phyloP scores from a whole-genome alignment of 164 flowering plant genomes.

The Tetracentron sinense region DNA sequence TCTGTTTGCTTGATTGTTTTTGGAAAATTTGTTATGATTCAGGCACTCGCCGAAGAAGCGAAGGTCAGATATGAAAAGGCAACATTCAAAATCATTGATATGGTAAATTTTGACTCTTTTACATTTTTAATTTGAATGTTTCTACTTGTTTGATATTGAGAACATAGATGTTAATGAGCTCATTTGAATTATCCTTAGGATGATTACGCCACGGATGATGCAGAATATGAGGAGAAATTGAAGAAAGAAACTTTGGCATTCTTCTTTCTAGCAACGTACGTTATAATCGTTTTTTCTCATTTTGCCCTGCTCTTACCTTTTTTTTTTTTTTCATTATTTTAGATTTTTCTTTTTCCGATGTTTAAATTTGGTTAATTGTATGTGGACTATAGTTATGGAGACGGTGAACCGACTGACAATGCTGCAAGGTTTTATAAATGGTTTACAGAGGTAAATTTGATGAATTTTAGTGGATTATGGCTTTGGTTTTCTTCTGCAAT shows the following conservation, averaged over 20 bases:
- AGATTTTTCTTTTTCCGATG: background rate
- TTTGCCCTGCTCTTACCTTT: background rate
- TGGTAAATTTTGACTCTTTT: conserved; percentile 42
- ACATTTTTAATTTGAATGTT: background rate
- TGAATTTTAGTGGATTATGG: background rate
- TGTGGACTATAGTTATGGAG: conserved; percentile 26
- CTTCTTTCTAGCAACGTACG: conserved; percentile 94
- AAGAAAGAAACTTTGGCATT: conserved; percentile 68
- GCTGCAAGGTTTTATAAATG: conserved; percentile 95
- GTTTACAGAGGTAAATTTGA: conserved; percentile 66
- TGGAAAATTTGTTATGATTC: conserved; percentile 12
- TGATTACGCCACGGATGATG: conserved; percentile 90
- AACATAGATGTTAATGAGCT: too few relatives aligned
- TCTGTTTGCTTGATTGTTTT: background rate
- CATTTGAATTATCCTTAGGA: conserved; percentile 52
- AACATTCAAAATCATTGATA: conserved; percentile 66
- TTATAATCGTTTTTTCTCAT: too few relatives aligned
- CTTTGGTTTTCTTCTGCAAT: background rate
- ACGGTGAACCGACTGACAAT: conserved; percentile 95
- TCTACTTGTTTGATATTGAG: too few relatives aligned
- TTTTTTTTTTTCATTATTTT: background rate
- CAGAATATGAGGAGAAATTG: conserved; percentile 72
- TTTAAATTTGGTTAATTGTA: background rate
- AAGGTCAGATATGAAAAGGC: conserved; percentile 84
- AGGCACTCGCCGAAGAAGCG: conserved; percentile 89